Evolutionary conservation across 1,284 basidiomycete genomes (phyloP), one percentile per base, ranked within the genome.

Genomic region (Hypsizygus ulmarius): DNA sequence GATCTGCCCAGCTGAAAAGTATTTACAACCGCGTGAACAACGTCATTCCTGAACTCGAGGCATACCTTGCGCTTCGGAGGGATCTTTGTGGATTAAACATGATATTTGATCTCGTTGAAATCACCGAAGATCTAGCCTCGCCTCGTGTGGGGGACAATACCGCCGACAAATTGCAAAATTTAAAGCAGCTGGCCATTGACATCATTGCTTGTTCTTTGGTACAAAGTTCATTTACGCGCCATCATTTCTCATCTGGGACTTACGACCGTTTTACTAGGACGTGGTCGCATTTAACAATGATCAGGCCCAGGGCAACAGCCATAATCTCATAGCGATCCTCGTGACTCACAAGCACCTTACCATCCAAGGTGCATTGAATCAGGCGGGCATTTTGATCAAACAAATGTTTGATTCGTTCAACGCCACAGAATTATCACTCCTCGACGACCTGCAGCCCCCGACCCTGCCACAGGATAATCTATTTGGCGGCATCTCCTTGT

Each of bases 31-130:
- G 57, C 15, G 28, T 45, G 7, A 47, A 50, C 36, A 47, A 48
- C 25, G 52, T 52, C 40, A 53, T 61, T 27, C 77, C 73, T 2
- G 64, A 73, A 35, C 57, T 79, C 18, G 72, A 78, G 43, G 66
- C 70, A 5, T 83, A 76, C 56, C 63, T 77, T 15, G 60, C 65
- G 10, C 61, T 73, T 14, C 64, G 77, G 34, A 67, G 75, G 19
- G 69, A 77, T 32, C 65, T 73, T 41, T 75, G 73, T 44, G 81
- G 81, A 1, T 61, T 74, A 15, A 65, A 67, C 43, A 68, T 83
- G 59, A 63, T 77, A 5, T 70, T 84, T 47, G 73, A 74, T 50
- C 65, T 85, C 45, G 66, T 82, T 32, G 74, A 83, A 51, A 72
- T 80, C 51, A 68, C 74, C 0, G 75, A 76, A 39, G 75, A 77